Conservation (phyloP, 2,329 filamentous ascomycete species). For the Amesomyces nigricolor region DNA sequence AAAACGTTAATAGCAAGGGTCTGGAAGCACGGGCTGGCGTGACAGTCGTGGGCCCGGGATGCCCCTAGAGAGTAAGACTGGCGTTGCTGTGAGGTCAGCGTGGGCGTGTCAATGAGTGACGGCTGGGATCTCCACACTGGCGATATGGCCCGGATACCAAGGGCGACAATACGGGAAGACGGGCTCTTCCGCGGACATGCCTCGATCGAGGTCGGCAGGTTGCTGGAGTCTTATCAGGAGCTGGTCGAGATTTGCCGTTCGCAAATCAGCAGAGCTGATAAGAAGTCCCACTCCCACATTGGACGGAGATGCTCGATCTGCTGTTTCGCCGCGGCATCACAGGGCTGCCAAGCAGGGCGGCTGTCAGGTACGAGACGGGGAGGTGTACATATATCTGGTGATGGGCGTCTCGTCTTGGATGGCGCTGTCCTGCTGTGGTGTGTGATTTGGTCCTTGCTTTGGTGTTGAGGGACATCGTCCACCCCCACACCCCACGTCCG, state of each 20-base stretch:
- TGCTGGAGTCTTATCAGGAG: constrained; percentile 22
- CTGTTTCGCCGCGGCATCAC: neutral
- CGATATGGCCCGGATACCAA: constrained; percentile 1
- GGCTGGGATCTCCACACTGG: neutral
- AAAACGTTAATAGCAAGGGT: neutral
- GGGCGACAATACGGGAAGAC: neutral
- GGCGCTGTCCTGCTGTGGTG: too few relatives aligned
- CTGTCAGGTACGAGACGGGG: neutral
- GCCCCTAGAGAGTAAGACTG: neutral
- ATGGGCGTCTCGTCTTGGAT: neutral
- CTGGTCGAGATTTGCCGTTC: constrained; percentile 12
- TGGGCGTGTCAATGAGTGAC: neutral
- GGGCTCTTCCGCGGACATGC: constrained; percentile 22
- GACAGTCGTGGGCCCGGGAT: neutral
- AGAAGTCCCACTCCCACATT: constrained; percentile 16
- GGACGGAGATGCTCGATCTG: constrained; percentile 24
- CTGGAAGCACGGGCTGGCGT: neutral
- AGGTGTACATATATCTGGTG: neutral
- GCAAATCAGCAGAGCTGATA: constrained; percentile 25
- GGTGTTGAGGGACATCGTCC: too few relatives aligned
- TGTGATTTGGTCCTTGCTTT: neutral
- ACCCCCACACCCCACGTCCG: constrained; percentile 2
- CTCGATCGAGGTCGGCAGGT: constrained; percentile 8
- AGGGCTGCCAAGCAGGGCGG: neutral
- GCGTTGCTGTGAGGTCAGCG: neutral